Conservation (phyloP, 441 rosid genomes). For the Mallotus japonicus region DNA sequence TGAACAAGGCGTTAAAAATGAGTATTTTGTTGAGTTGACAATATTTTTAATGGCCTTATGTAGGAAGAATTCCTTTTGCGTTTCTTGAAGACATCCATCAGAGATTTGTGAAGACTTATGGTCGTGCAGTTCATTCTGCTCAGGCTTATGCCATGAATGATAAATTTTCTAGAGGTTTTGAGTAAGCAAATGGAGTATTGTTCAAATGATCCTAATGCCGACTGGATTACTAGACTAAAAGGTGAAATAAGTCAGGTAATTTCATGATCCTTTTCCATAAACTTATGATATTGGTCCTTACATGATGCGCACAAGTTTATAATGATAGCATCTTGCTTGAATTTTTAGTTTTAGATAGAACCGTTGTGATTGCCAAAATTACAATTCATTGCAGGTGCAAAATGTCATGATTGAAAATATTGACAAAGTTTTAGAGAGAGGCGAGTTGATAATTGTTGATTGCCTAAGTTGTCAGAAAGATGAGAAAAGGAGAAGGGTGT, state of each 20-base stretch:
- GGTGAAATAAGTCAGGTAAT: constrained; percentile 94
- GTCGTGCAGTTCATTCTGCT: constrained; percentile 74
- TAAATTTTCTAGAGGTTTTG: constrained; percentile 81
- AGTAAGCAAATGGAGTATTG: constrained; percentile 85
- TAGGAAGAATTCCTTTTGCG: constrained; percentile 88
- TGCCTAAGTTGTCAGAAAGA: no score
- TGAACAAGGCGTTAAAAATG: no score
- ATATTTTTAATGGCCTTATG: not conserved
- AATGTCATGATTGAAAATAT: no score
- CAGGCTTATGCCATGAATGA: constrained; percentile 91
- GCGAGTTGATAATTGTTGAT: no score
- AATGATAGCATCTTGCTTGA: no score
- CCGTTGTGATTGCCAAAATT: not conserved
- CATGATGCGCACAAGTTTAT: not conserved
- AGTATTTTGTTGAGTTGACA: no score
- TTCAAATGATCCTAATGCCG: constrained; percentile 83
- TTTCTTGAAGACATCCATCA: constrained; percentile 85
- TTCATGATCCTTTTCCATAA: not conserved
- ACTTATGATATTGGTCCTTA: no score
- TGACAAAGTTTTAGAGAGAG: no score
- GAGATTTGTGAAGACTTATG: constrained; percentile 33
- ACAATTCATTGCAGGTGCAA: not conserved
- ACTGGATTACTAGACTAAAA: constrained; percentile 73
- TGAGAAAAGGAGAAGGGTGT: no score
- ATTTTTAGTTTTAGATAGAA: not conserved